These are phyloP conservation scores for Tarenaya hassleriana DNA, from an alignment of 345 rosid species.

Conservation along the genomic window DNA sequence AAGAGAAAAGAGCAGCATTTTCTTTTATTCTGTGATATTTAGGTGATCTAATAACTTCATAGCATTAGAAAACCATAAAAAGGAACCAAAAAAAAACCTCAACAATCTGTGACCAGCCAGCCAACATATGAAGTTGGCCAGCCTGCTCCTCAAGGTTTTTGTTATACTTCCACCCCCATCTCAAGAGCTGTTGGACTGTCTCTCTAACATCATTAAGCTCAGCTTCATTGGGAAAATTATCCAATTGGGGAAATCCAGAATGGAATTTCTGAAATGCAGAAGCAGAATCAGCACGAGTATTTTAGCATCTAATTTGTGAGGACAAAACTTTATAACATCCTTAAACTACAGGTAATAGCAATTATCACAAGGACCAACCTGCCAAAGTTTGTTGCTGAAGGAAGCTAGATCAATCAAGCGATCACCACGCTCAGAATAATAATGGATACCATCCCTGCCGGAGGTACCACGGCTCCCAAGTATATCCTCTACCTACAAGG, in stretches of 20 bases:
- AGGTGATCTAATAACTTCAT: background rate
- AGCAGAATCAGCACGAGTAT: constrained; percentile 19
- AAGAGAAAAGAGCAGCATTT: background rate
- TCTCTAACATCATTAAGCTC: constrained; percentile 80
- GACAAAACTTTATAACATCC: constrained; percentile 1
- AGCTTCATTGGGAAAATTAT: constrained; percentile 49
- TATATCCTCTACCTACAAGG: constrained; percentile 67
- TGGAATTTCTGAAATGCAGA: constrained; percentile 51
- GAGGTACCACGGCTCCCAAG: constrained; percentile 62
- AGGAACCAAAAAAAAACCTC: constrained; percentile 53
- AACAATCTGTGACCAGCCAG: constrained; percentile 91
- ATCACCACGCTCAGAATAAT: constrained; percentile 89
- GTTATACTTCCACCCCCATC: constrained; percentile 97
- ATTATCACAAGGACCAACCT: constrained; percentile 44
- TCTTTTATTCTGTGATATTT: background rate
- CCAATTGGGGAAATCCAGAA: constrained; percentile 53
- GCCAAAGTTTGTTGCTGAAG: constrained; percentile 74
- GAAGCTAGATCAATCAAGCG: constrained; percentile 79
- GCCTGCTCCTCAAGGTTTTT: constrained; percentile 96
- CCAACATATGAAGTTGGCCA: constrained; percentile 96
- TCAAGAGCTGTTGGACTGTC: constrained; percentile 68
- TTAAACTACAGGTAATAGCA: constrained; percentile 15
- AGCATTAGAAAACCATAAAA: constrained; percentile 1
- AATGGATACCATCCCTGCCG: constrained; percentile 77
- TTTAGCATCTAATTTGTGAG: constrained; percentile 13